These are phyloP conservation scores for Theileria annulata DNA, from an alignment of 169 alveolate genomes.

Conservation along the genomic window DNA sequence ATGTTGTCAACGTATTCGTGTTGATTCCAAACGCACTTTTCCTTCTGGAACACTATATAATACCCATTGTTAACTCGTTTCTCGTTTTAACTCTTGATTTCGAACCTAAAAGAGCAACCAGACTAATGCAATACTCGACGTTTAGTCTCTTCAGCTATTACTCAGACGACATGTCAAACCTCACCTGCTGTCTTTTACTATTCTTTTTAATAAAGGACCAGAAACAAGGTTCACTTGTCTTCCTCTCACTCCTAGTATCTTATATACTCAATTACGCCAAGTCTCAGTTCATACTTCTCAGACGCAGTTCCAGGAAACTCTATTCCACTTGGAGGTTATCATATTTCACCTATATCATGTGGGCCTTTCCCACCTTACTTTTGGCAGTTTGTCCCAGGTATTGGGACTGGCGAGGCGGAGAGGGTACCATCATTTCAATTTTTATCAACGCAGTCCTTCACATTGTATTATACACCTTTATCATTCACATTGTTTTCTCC, in stretches of 20 bases:
- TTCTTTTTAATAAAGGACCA: conserved; percentile 44
- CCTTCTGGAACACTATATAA: conserved; percentile 12
- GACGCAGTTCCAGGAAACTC: conserved; percentile 17
- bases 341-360: conserved; percentile 31
- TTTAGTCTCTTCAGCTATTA: conserved; percentile 31
- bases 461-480: not conserved
- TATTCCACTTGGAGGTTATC: conserved; percentile 4
- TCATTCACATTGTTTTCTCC: not conserved
- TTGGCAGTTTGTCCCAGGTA: conserved; percentile 63
- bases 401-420: conserved; percentile 64
- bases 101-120: conserved; percentile 8
- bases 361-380: conserved; percentile 62
- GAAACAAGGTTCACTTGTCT: conserved; percentile 21
- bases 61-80: conserved; percentile 33
- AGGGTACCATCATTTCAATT: conserved; percentile 9
- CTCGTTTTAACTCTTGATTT: conserved; percentile 39
- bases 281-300: conserved; percentile 25
- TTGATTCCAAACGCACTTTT: conserved; percentile 34
- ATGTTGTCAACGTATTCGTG: conserved; percentile 43
- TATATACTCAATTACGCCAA: conserved; percentile 24
- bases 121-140: conserved; percentile 15
- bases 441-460: conserved; percentile 3
- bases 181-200: conserved; percentile 46
- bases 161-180: conserved; percentile 27
- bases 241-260: conserved; percentile 24